phyloP scores from a whole-genome alignment of 176 grass and related monocot genomes.

The Paspalum notatum region DNA sequence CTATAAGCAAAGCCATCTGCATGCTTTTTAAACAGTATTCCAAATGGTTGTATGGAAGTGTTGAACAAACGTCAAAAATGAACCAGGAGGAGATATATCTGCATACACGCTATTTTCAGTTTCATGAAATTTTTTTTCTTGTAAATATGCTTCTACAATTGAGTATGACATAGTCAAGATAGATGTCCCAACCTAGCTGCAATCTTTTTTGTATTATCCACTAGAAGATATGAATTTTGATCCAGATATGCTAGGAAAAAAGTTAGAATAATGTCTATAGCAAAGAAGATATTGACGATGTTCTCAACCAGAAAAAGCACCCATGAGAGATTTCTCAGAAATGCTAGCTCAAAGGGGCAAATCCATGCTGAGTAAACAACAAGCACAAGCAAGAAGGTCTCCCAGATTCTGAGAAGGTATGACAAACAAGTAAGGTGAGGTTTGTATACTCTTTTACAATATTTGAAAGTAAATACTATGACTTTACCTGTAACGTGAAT shows the following conservation, averaged over 20 bases:
- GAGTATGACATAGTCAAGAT: neutral
- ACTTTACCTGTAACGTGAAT: constrained; percentile 76
- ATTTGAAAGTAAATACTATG: constrained; percentile 9
- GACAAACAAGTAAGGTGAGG: constrained; percentile 20
- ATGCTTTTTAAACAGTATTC: constrained; percentile 60
- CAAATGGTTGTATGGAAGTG: constrained; percentile 69
- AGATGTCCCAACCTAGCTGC: constrained; percentile 59
- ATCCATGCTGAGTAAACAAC: constrained; percentile 93
- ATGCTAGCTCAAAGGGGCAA: constrained; percentile 80
- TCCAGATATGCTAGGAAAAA: constrained; percentile 80
- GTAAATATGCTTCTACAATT: constrained; percentile 23
- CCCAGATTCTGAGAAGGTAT: constrained; percentile 60
- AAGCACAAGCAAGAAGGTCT: constrained; percentile 70
- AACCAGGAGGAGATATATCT: constrained; percentile 89
- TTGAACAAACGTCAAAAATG: constrained; percentile 81
- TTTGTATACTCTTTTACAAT: constrained; percentile 13
- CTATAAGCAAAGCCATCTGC: constrained; percentile 65
- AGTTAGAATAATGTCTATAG: constrained; percentile 79
- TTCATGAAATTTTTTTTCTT: constrained; percentile 10
- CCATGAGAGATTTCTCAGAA: constrained; percentile 59
- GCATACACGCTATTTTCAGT: constrained; percentile 34
- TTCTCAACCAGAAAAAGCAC: constrained; percentile 62
- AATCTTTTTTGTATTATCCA: constrained; percentile 75
- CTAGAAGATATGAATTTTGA: constrained; percentile 62
- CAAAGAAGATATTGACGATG: constrained; percentile 74